Evolutionary conservation across 768 basidiomycete species (phyloP).

Genomic region (Auricularia sp.): DNA sequence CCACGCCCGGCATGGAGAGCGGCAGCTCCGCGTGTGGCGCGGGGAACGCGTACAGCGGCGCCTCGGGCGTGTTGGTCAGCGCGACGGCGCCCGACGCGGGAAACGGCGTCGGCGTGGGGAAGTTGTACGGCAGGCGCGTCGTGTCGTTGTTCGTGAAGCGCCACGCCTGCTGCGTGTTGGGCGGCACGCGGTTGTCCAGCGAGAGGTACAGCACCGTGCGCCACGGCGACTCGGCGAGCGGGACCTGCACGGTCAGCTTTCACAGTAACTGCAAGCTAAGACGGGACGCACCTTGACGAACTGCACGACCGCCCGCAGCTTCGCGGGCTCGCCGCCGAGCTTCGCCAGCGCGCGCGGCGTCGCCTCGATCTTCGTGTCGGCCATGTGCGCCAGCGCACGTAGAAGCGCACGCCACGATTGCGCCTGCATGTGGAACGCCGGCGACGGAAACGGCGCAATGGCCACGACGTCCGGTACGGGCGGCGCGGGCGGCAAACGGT

Average conservation of each 20-base stretch:
- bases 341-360: conserved; percentile 23
- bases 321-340: conserved; percentile 10
- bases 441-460: conserved; percentile 56
- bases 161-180: conserved; percentile 30
- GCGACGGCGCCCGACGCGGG: background rate
- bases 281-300: conserved; percentile 51
- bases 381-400: conserved; percentile 63
- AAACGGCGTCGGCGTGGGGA: conserved; percentile 43
- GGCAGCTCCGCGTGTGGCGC: conserved; percentile 62
- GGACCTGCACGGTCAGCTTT: conserved; percentile 31
- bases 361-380: conserved; percentile 57
- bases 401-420: conserved; percentile 65
- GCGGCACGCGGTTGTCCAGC: conserved; percentile 55
- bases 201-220: conserved; percentile 68
- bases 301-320: conserved; percentile 65
- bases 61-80: background rate
- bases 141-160: conserved; percentile 51
- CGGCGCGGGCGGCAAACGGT: conserved; percentile 36
- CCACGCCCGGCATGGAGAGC: conserved; percentile 64
- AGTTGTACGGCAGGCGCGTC: conserved; percentile 47
- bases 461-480: conserved; percentile 65
- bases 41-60: background rate
- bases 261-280: background rate
- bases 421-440: conserved; percentile 55
- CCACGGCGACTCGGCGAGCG: conserved; percentile 55